Evolutionary conservation across 192 early-diverging fungal species (phyloP).

Genomic region (Backusella macrospora): DNA sequence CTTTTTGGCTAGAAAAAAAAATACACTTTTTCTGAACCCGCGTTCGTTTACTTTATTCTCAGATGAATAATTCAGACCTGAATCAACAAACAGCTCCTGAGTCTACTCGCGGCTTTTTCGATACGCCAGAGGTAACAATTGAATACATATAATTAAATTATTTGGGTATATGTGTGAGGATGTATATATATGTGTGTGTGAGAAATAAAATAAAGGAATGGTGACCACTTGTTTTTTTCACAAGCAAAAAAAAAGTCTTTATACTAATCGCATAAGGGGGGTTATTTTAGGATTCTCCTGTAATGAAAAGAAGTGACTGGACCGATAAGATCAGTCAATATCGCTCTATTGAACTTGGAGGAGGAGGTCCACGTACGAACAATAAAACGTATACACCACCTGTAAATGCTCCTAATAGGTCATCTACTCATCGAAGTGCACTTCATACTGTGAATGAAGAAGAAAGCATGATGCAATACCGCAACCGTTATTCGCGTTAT

Average conservation of each 20-base stretch:
- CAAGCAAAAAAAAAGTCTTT: neutral
- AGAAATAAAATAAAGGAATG: neutral
- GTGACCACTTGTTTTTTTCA: neutral
- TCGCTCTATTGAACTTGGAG: neutral
- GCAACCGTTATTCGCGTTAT: too few relatives aligned
- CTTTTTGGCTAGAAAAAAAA: constrained; percentile 8
- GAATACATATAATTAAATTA: neutral
- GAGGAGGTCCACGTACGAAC: neutral
- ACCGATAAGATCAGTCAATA: constrained; percentile 1
- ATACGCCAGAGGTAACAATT: constrained; percentile 29
- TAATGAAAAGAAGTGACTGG: constrained; percentile 19
- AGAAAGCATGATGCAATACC: neutral
- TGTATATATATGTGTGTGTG: neutral
- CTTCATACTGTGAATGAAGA: constrained; percentile 36
- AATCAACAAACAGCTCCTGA: constrained; percentile 46
- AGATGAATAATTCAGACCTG: constrained; percentile 24
- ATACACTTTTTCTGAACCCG: neutral
- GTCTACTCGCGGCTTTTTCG: constrained; percentile 45
- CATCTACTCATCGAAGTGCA: constrained; percentile 5
- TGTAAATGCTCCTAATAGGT: constrained; percentile 5
- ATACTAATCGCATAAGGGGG: neutral
- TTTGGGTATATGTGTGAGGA: neutral
- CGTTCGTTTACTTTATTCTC: constrained; percentile 13
- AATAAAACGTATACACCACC: neutral
- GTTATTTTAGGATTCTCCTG: constrained; percentile 10